phyloP scores from a whole-genome alignment of 2,329 filamentous ascomycete genomes.

The Aspergillus pseudonomiae region DNA sequence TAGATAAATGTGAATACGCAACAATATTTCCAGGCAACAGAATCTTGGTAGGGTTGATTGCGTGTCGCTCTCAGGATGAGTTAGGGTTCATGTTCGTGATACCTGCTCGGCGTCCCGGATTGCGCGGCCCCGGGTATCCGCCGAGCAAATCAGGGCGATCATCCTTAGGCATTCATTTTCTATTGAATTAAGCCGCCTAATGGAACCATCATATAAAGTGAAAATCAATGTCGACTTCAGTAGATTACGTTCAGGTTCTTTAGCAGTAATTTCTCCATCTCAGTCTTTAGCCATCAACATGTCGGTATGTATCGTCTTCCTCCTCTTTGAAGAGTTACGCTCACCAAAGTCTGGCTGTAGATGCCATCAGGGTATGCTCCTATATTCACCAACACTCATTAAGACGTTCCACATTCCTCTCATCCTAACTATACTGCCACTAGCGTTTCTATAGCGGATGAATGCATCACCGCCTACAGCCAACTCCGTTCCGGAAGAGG shows the following conservation, averaged over 20 bases:
- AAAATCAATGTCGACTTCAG: background rate
- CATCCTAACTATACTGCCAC: background rate
- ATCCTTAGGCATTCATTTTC: background rate
- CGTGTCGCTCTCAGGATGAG: background rate
- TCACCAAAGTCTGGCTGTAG: slow-evolving; percentile 1
- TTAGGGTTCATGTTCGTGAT: background rate
- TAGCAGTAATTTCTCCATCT: background rate
- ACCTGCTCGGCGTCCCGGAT: background rate
- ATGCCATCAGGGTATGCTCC: slow-evolving; percentile 6
- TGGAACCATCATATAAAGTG: background rate
- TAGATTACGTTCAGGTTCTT: background rate
- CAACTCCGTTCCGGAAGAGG: slow-evolving; percentile 31
- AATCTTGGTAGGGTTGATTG: background rate
- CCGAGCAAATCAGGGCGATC: background rate
- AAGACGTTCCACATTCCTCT: background rate
- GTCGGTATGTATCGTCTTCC: background rate
- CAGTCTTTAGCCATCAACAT: background rate
- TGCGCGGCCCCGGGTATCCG: background rate
- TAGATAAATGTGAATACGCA: background rate
- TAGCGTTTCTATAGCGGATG: slow-evolving; percentile 14
- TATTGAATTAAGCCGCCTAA: background rate
- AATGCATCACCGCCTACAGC: slow-evolving; percentile 39
- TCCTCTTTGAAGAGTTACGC: background rate
- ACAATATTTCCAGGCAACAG: background rate
- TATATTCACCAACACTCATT: rapidly evolving